Evolutionary conservation across 2,329 filamentous ascomycete species (phyloP), one percentile per base, ranked within the genome.

Genomic region (Penicillium janthinellum): DNA sequence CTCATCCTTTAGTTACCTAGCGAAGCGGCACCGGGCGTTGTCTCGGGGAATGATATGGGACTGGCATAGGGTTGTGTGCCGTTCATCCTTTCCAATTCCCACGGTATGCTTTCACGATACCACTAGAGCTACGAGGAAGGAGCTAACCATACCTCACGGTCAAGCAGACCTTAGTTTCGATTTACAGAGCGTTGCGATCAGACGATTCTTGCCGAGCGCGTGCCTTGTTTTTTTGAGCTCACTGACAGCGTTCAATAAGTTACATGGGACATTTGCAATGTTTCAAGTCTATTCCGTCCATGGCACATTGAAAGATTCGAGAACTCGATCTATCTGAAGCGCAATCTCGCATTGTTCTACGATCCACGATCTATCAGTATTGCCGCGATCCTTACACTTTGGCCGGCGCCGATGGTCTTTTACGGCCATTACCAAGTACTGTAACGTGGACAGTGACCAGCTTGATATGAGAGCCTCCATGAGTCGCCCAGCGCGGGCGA

Each of bases 241-340:
- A 38, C 10, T 17, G 6, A 0, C 2, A 15, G 7, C 20, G 11
- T 22, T 37, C 5, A 39, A 28, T 11, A 38, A 49, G 25, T 5
- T 52, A 6, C 11, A 11, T 17, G 41, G 45, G 47, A 38, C 31
- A 60, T 53, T 37, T 49, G 39, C 54, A 35, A 53, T 14, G 54
- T 60, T 60, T 60, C 60, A 62, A 47, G 22, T 39, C 25, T n/a
- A 42, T 44, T 31, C 58, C 56, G 55, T 48, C 8, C 42, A 48
- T 54, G 58, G 52, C 42, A 60, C 54, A 35, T 59, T 50, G 35
- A 50, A 57, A 49, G 2, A 22, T 31, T 44, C 50, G 37, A 48
- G 34, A 53, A 44, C 39, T 17, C 17, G 55, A 54, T 55, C n/a
- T 41, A 56, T 44, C 41, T 47, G 55, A 56, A 58, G 51, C 54